A percentile compares a stretch with the other conserved stretches of the same genome.
Evolutionary conservation across 257 asterid species (phyloP).

Genomic region (Cordia subcordata): DNA sequence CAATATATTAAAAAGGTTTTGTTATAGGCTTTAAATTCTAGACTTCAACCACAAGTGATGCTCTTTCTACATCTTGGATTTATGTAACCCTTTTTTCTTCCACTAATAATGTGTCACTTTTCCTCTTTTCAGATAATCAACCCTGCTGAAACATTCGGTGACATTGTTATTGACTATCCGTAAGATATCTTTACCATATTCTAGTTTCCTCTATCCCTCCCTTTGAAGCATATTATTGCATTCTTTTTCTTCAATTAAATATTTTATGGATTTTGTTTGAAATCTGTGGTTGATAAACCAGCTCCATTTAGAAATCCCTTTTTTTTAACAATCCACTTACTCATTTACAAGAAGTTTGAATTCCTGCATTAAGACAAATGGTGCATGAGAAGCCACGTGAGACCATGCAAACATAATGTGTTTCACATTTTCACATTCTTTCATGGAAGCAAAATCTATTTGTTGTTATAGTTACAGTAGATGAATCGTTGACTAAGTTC

Average conservation of each 20-base stretch:
- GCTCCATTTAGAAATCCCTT: too few species aligned
- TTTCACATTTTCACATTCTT: not conserved
- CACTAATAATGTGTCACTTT: slow-evolving; percentile 15
- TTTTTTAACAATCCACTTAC: too few species aligned
- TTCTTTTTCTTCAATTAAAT: not conserved
- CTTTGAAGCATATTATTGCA: not conserved
- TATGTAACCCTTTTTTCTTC: not conserved
- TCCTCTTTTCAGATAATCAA: slow-evolving; percentile 66
- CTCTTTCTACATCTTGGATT: slow-evolving; percentile 3
- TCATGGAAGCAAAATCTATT: not conserved
- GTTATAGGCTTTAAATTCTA: not conserved
- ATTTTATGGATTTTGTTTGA: not conserved
- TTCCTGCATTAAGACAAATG: not conserved
- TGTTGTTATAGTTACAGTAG: not conserved
- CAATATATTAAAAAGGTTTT: too few species aligned
- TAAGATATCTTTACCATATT: slow-evolving; percentile 45
- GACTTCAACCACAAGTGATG: not conserved
- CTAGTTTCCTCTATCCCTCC: slow-evolving; percentile 10
- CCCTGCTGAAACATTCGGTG: slow-evolving; percentile 99
- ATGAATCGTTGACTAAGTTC: not conserved
- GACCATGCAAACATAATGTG: not conserved
- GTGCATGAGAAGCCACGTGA: not conserved
- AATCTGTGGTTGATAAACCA: not conserved
- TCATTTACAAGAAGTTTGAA: too few species aligned
- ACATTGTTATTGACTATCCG: slow-evolving; percentile 97